Evolutionary conservation across 805 yeast species (phyloP), one percentile per base, ranked within the genome.

Genomic region (Kuraishia borneana): DNA sequence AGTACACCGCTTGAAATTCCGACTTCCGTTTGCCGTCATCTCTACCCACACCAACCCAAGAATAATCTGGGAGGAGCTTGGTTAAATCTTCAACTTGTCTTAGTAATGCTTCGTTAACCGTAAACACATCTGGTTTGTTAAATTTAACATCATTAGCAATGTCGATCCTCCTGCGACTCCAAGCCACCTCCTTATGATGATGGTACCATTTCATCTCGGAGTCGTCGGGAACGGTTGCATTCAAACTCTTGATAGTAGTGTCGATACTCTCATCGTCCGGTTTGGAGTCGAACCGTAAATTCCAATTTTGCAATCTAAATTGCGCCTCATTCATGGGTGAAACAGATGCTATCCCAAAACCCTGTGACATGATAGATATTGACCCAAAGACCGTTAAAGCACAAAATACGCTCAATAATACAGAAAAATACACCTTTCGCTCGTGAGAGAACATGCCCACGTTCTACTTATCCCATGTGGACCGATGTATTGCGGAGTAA

Each of bases 11-110:
- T 4, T 70, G 54, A 38, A 54, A 70, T 42, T 73, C 81, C 10
- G 79, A 77, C 4, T 45, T 49, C 13, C 48, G 48, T 8, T 45
- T 45, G 7, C 79, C 79, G 44, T 73, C 77, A 33, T 62, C 69
- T 44, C 79, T 54, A 1, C 77, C 77, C 26, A 62, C 61, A 32
- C 72, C 74, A 2, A 54, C 44, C 68, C 73, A 73, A 4, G 52
- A 53, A 39, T 47, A 46, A 2, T 42, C 42, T 12, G 46, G 39
- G 14, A 66, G 45, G 6, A 54, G 45, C 21, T 43, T 43, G 36
- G 59, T 43, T 5, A 73, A 44, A 35, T 71, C 76, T 13, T 47
- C 45, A 14, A 73, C 54, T 45, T 70, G 78, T 34, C 63, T 53
- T 31, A 59, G 48, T 26, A 65, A 42, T 8, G 58, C 73, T 43